Percentiles rank a stretch among this genome's conserved stretches.
Conservation (phyloP, 352 stramenopile species). For the Pythium periplocum region DNA sequence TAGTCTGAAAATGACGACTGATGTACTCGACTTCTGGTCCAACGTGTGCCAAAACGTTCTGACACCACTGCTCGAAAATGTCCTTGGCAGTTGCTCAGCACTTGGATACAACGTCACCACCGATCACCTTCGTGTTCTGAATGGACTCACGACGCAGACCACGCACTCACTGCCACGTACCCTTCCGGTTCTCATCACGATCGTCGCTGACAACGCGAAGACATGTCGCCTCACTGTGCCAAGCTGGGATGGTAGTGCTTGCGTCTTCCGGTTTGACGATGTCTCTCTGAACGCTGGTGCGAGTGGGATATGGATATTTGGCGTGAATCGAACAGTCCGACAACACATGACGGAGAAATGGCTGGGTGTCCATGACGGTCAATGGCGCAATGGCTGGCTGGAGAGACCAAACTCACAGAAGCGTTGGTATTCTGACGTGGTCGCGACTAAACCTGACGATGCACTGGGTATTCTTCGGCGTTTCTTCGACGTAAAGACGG, state of each 20-base stretch:
- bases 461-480: background rate
- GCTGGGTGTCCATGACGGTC: slow-evolving; percentile 15
- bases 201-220: slow-evolving; percentile 23
- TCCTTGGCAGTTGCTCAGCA: slow-evolving; percentile 11
- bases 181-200: slow-evolving; percentile 29
- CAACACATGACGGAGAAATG: slow-evolving; percentile 16
- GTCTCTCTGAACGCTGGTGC: slow-evolving; percentile 8
- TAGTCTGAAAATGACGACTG: background rate
- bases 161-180: slow-evolving; percentile 11
- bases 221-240: slow-evolving; percentile 18
- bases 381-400: slow-evolving; percentile 33
- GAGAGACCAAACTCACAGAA: slow-evolving; percentile 5
- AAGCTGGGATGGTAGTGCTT: slow-evolving; percentile 20
- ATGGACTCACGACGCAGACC: slow-evolving; percentile 8
- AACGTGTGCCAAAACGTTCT: slow-evolving; percentile 14
- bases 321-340: background rate
- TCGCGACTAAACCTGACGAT: slow-evolving; percentile 3
- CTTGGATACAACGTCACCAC: slow-evolving; percentile 25
- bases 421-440: slow-evolving; percentile 20
- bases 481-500: background rate
- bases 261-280: slow-evolving; percentile 17
- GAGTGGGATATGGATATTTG: slow-evolving; percentile 3
- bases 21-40: slow-evolving; percentile 5
- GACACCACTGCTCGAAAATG: slow-evolving; percentile 5
- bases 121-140: slow-evolving; percentile 16